Evolutionary conservation across 1,139 yeast species (phyloP), one percentile per base, ranked within the genome.

Genomic region (Pichia sp.): DNA sequence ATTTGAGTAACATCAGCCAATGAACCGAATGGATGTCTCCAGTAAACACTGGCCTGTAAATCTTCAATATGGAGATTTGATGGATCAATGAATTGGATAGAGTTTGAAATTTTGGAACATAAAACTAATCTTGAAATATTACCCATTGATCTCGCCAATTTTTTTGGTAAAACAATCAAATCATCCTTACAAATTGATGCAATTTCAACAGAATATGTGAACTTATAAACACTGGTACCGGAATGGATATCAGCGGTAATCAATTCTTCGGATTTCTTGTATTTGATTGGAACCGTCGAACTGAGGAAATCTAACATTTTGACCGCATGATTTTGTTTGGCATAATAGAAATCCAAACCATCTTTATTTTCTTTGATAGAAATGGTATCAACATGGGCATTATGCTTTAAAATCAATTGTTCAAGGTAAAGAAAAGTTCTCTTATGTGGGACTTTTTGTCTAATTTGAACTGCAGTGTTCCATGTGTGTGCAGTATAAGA

Each of bases 171-270:
- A 40, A 90, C 85, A 33, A 94, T 95, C 55, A 94, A 74, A 61
- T 94, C 98, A 62, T 92, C 99, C 64, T 95, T 83, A 75, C 98
- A 94, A 42, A 94, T 80, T n/a, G 98, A 98, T 2, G 87, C 95
- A 54, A 92, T 80, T 67, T 92, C 99, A 37, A 90, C 86, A 16
- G 97, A 88, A 61, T 73, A 90, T 8, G 97, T 77, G 63, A 92
- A 94, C 66, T 92, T 92, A 69, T 87, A 92, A 48, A 81, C 77
- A 34, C 94, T 80, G 23, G 85, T 73, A 55, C 96, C 95, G 2
- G 96, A 81, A 56, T 92, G 98, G 38, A 87, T 87, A 71, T 92
- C 98, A 52, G 80, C 82, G 49, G 95, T 84, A 52, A 92, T 84
- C 59, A 92, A 79, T 68, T 92, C 97, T 64, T 87, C 95, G 34